phyloP scores from a whole-genome alignment of 1,139 yeast genomes.

The Yamadazyma conglobata region DNA sequence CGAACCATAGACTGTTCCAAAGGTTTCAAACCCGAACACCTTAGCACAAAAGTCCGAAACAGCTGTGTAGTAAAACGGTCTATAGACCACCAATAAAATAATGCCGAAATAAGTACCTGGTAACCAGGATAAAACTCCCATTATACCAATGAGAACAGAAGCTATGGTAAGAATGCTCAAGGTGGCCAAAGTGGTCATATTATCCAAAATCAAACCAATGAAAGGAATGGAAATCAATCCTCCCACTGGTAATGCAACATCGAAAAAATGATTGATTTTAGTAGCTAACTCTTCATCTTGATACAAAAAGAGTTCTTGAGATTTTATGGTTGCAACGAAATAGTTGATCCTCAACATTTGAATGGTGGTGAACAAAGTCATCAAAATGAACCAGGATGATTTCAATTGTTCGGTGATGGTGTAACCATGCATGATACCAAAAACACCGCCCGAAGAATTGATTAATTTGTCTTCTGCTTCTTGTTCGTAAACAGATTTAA shows the following conservation, averaged over 20 bases:
- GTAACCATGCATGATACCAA: slow-evolving; percentile 77
- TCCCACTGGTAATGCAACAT: slow-evolving; percentile 81
- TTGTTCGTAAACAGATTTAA: slow-evolving; percentile 61
- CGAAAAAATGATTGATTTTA: slow-evolving; percentile 69
- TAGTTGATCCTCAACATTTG: slow-evolving; percentile 90
- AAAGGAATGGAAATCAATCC: slow-evolving; percentile 83
- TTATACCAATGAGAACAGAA: slow-evolving; percentile 61
- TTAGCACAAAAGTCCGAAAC: slow-evolving; percentile 89
- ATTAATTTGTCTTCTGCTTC: slow-evolving; percentile 56
- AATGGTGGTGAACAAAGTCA: slow-evolving; percentile 74
- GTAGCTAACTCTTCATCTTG: slow-evolving; percentile 48
- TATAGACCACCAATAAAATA: slow-evolving; percentile 67
- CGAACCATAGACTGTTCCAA: slow-evolving; percentile 89
- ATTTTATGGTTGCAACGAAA: slow-evolving; percentile 81
- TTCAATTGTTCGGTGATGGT: slow-evolving; percentile 60
- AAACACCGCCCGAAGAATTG: slow-evolving; percentile 65
- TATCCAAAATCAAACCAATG: slow-evolving; percentile 78
- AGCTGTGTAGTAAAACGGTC: slow-evolving; percentile 92
- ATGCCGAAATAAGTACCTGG: slow-evolving; percentile 62
- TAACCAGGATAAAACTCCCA: slow-evolving; percentile 57
- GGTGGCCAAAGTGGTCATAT: slow-evolving; percentile 59
- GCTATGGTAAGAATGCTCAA: slow-evolving; percentile 49
- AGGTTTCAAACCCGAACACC: slow-evolving; percentile 88
- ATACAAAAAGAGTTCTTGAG: slow-evolving; percentile 73
- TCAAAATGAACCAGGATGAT: slow-evolving; percentile 75